Percentiles rank a stretch among this genome's conserved stretches.
Conservation (phyloP, 108 stramenopile genomes). For the Cyclotella sp. region DNA sequence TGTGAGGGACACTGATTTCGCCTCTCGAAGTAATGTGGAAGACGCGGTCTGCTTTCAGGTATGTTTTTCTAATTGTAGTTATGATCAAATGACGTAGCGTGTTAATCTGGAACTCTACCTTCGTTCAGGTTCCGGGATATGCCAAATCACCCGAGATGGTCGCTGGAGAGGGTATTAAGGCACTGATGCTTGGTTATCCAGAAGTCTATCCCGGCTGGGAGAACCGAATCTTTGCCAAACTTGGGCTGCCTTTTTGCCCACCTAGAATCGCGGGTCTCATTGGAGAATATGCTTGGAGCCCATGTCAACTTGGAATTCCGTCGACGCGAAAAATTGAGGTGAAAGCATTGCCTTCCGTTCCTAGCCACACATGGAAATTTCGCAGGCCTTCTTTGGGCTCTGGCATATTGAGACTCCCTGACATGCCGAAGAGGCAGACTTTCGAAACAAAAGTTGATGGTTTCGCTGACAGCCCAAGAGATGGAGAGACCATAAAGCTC, state of each 20-base stretch:
- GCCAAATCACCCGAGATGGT: constrained; percentile 61
- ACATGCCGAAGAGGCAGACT: neutral
- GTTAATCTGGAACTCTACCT: neutral
- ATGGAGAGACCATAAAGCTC: neutral
- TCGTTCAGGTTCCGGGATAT: constrained; percentile 62
- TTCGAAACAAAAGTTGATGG: neutral
- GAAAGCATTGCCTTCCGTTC: neutral
- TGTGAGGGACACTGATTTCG: constrained; percentile 77
- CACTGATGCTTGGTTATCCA: constrained; percentile 74
- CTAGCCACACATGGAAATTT: constrained; percentile 11
- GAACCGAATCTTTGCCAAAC: constrained; percentile 71
- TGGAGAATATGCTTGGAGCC: constrained; percentile 63
- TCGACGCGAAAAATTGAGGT: neutral
- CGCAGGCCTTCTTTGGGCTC: constrained; percentile 1
- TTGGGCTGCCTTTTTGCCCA: constrained; percentile 69
- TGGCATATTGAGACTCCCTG: constrained; percentile 10
- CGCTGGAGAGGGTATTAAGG: constrained; percentile 74
- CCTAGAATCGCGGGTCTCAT: constrained; percentile 65
- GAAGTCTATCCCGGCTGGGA: constrained; percentile 80
- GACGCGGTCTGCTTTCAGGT: constrained; percentile 74
- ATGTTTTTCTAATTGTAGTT: constrained; percentile 43
- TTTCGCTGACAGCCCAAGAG: neutral
- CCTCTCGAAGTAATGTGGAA: constrained; percentile 55
- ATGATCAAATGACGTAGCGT: neutral
- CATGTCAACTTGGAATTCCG: constrained; percentile 4